Conservation (phyloP, 1,284 basidiomycete species). For the Xerocomus cyaneibrunnescens region DNA sequence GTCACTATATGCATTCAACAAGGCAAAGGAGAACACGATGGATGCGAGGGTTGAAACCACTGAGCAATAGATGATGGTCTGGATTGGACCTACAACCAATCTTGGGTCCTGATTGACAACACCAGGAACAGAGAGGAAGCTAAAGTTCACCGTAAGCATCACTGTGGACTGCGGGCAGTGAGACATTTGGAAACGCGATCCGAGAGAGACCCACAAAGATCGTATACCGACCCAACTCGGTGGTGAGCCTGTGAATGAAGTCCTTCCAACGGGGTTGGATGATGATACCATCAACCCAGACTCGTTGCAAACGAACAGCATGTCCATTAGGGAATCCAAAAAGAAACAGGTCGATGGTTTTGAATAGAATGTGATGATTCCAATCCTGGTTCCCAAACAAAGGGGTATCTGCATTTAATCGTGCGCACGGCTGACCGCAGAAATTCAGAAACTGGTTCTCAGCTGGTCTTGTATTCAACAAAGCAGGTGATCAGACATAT, state of each 20-base stretch:
- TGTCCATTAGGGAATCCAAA: constrained; percentile 17
- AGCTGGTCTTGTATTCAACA: constrained; percentile 6
- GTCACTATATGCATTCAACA: constrained; percentile 21
- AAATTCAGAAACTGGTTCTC: constrained; percentile 23
- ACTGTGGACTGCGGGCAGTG: constrained; percentile 23
- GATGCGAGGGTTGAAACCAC: constrained; percentile 16
- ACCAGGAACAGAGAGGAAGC: constrained; percentile 20
- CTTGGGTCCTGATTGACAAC: neutral
- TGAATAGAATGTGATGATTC: constrained; percentile 6
- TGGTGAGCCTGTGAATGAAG: constrained; percentile 43
- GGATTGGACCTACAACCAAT: neutral
- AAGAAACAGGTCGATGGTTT: constrained; percentile 10
- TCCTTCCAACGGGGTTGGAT: constrained; percentile 28
- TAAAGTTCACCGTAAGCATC: constrained; percentile 20
- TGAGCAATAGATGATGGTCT: constrained; percentile 18
- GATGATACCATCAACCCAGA: constrained; percentile 27
- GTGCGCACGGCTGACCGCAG: constrained; percentile 11
- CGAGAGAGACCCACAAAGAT: constrained; percentile 42
- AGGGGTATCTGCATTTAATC: constrained; percentile 14
- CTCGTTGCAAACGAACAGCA: constrained; percentile 12
- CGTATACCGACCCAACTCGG: constrained; percentile 52
- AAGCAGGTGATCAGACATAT: neutral
- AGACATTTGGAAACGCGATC: neutral
- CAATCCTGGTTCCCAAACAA: constrained; percentile 12
- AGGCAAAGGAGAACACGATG: constrained; percentile 15